Evolutionary conservation across 768 basidiomycete genomes (phyloP), one percentile per base, ranked within the genome.

Genomic region (Crassisporium funariophilum): DNA sequence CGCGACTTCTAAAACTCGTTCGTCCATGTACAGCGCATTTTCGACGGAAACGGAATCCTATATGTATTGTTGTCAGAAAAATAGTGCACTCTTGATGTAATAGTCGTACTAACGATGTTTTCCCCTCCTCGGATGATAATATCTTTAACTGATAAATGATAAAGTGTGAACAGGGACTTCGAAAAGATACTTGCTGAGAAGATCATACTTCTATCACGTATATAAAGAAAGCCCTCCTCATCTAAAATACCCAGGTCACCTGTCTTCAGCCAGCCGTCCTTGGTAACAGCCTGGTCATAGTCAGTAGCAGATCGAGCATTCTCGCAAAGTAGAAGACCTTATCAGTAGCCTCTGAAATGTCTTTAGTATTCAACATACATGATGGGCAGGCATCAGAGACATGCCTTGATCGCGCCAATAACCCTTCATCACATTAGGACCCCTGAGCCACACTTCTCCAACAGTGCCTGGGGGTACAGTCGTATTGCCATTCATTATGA

Each of bases 61-160:
- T n/a, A 25, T 17, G 4, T 17, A 15, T 24, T 17, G 27, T 19
- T 3, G 33, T 29, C 12, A 37, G 33, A 13, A 5, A 17, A 17
- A 25, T 19, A 24, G 16, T 40, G 7, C 11, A 41, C 15, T 16
- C 35, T n/a, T 9, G 12, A 40, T n/a, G n/a, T n/a, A n/a, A n/a
- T n/a, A 41, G 9, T 15, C 10, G 13, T 2, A 64, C 80, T 57
- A 44, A 80, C 81, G 41, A 84, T 79, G 53, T 83, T 83, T 63
- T 84, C 82, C 35, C 82, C 82, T 22, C 82, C 81, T 22, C 81
- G 72, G 46, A 83, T 80, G 36, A 84, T 84, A 43, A 84, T 73
- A 53, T 84, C 82, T 61, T 84, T 83, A 15, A 80, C 82, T 79
- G 33, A 36, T 41, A 43, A 29, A 36, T n/a, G 15, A 16, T 35